These are phyloP conservation scores for Pleurotus tuoliensis DNA, from an alignment of 768 basidiomycete genomes.

Conservation along the genomic window DNA sequence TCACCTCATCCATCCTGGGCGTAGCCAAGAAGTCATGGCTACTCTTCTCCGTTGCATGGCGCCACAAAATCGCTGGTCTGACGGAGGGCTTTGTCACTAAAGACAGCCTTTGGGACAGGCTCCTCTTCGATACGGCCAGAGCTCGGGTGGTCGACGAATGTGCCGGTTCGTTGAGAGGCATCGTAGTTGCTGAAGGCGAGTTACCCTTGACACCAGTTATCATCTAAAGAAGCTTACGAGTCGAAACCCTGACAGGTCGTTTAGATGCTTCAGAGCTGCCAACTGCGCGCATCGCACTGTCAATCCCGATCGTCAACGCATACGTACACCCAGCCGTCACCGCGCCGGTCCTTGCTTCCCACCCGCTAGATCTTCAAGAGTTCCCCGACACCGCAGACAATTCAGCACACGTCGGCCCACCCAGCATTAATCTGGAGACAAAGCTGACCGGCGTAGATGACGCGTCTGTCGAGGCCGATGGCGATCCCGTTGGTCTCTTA, in stretches of 20 bases:
- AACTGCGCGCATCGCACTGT: conserved; percentile 69
- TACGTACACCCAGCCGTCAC: conserved; percentile 60
- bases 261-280: conserved; percentile 48
- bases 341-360: conserved; percentile 78
- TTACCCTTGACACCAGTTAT: conserved; percentile 3
- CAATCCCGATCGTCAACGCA: conserved; percentile 68
- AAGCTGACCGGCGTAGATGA: conserved; percentile 74
- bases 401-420: conserved; percentile 66
- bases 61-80: conserved; percentile 72
- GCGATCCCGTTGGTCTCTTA: conserved; percentile 60
- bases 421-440: conserved; percentile 80
- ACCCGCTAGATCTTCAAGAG: conserved; percentile 82
- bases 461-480: conserved; percentile 56
- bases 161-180: conserved; percentile 58
- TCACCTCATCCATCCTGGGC: conserved; percentile 50
- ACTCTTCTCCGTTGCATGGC: conserved; percentile 61
- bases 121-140: conserved; percentile 70
- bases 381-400: conserved; percentile 37
- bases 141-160: conserved; percentile 54
- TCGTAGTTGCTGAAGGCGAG: conserved; percentile 72
- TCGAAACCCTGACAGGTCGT: conserved; percentile 31
- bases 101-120: conserved; percentile 81
- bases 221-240: too few species aligned
- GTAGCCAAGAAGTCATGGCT: conserved; percentile 51
- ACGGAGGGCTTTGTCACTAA: conserved; percentile 72